Conservation (phyloP, 352 stramenopile genomes). For the Phytophthora litchii region DNA sequence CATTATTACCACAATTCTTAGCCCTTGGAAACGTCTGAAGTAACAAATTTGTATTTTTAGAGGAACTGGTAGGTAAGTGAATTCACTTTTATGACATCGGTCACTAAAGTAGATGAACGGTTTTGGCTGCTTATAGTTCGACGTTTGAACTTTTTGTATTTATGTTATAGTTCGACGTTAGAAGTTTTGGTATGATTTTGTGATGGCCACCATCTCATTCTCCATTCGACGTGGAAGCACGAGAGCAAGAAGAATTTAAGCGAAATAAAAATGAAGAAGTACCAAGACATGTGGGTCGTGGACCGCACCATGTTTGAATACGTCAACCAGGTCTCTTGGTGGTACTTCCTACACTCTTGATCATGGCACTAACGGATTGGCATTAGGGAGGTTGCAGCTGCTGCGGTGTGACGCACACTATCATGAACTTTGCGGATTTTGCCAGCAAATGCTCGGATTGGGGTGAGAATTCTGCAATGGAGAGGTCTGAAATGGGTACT, state of each 20-base stretch:
- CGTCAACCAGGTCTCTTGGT: conserved; percentile 79
- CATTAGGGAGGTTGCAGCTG: conserved; percentile 88
- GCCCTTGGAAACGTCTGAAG: no score
- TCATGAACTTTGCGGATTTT: conserved; percentile 85
- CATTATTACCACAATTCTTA: conserved; percentile 7
- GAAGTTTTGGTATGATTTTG: no score
- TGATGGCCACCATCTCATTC: conserved; percentile 8
- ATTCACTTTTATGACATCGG: conserved; percentile 3
- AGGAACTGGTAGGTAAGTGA: no score
- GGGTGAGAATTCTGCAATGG: conserved; percentile 31
- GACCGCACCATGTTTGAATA: conserved; percentile 96
- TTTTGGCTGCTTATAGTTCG: conserved; percentile 24
- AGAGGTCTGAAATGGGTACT: not conserved
- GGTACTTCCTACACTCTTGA: no score
- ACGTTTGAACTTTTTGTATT: conserved; percentile 4
- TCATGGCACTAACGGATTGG: not conserved
- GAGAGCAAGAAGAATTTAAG: conserved; percentile 8
- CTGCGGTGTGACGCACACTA: conserved; percentile 89
- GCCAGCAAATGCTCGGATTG: conserved; percentile 92
- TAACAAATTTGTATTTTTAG: no score
- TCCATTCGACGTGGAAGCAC: conserved; percentile 14
- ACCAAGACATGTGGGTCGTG: conserved; percentile 89
- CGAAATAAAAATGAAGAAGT: conserved; percentile 50
- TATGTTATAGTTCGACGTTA: no score
- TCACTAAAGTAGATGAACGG: conserved; percentile 18